A percentile compares a stretch with the other conserved stretches of the same genome.
Conservation (phyloP, 192 early-diverging fungal species). For the Backusella mclennaniae region DNA sequence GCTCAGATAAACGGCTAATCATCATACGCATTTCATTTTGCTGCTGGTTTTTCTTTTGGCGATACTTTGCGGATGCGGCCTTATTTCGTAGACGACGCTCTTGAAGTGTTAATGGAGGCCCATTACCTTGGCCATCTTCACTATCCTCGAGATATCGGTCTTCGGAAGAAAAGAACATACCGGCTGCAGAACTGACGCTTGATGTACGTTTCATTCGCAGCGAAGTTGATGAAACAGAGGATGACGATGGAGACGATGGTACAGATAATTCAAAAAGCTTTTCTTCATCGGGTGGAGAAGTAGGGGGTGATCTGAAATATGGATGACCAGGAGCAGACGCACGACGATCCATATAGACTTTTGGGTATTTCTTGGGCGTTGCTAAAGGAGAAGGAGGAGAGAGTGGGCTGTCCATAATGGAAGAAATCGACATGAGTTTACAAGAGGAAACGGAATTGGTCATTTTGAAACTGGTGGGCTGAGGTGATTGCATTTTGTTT, state of each 20-base stretch:
- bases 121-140: constrained; percentile 1
- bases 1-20: constrained; percentile 41
- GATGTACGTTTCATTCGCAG: constrained; percentile 3
- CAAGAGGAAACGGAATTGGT: neutral
- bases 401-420: constrained; percentile 22
- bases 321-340: constrained; percentile 10
- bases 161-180: neutral
- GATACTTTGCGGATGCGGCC: constrained; percentile 59
- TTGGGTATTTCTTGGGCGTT: neutral
- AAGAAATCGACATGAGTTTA: constrained; percentile 30
- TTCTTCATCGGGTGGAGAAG: constrained; percentile 18
- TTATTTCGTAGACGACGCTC: constrained; percentile 59
- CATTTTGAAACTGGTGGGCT: constrained; percentile 7
- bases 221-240: neutral
- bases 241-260: constrained; percentile 17
- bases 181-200: neutral
- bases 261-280: constrained; percentile 9
- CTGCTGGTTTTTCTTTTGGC: constrained; percentile 58
- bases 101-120: constrained; percentile 40
- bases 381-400: neutral
- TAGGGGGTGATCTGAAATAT: constrained; percentile 18
- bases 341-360: neutral
- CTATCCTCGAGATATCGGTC: neutral
- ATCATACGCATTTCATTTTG: constrained; percentile 53
- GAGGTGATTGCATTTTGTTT: constrained; percentile 9